A percentile compares a stretch with the other conserved stretches of the same genome.
Evolutionary conservation across 495 filamentous ascomycete species (phyloP).

Genomic region (Mytilinidion resinicola): DNA sequence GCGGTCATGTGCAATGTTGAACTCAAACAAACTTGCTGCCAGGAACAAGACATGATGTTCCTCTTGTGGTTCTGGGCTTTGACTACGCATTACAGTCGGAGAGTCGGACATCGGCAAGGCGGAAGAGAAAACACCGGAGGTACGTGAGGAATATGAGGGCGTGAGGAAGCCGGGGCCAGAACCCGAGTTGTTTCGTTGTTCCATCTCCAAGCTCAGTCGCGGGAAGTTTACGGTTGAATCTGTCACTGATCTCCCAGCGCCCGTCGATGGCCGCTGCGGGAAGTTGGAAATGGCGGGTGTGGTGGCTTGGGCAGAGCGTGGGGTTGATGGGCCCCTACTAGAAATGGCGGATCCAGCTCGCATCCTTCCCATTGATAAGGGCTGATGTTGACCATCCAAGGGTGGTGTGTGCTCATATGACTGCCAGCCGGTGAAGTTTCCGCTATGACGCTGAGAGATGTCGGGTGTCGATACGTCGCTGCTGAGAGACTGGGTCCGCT

Average conservation of each 20-base stretch:
- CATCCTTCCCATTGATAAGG: constrained; percentile 2
- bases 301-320: constrained; percentile 2
- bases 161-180: not conserved
- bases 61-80: constrained; percentile 12
- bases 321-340: constrained; percentile 18
- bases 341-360: constrained; percentile 19
- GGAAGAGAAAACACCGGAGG: constrained; percentile 33
- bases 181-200: not conserved
- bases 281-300: constrained; percentile 12
- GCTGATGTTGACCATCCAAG: not conserved
- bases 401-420: not conserved
- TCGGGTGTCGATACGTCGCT: constrained; percentile 29
- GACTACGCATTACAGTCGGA: not conserved
- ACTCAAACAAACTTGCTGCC: constrained; percentile 90
- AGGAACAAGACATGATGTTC: constrained; percentile 66
- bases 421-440: constrained; percentile 7
- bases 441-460: constrained; percentile 12
- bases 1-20: constrained; percentile 88
- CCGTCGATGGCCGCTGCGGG: constrained; percentile 1
- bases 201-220: constrained; percentile 15
- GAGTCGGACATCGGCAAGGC: constrained; percentile 34
- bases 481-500: constrained; percentile 33
- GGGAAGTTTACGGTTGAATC: constrained; percentile 13
- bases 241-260: constrained; percentile 3
- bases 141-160: constrained; percentile 11